phyloP scores from a whole-genome alignment of 106 monocot genomes.

The Acorus calamus region DNA sequence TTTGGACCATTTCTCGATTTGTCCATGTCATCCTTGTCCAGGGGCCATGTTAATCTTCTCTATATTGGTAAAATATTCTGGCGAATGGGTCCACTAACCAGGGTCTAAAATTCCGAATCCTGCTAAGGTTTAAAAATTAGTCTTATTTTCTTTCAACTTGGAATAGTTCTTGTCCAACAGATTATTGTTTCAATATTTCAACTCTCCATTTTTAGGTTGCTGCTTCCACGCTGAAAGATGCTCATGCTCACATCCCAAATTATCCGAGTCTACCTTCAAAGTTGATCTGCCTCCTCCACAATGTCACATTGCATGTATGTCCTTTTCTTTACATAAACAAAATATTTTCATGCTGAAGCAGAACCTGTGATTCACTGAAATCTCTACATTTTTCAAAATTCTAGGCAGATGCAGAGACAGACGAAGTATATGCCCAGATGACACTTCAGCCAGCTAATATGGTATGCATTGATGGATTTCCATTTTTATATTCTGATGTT shows the following conservation, averaged over 20 bases:
- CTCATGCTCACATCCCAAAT: conserved; percentile 56
- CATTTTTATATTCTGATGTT: not conserved
- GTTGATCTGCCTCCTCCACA: conserved; percentile 67
- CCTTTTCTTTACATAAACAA: not conserved
- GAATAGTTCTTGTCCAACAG: too few relatives aligned
- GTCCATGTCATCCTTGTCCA: too few relatives aligned
- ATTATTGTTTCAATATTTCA: too few relatives aligned
- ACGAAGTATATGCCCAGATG: conserved; percentile 91
- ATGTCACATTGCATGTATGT: conserved; percentile 63
- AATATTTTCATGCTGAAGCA: not conserved
- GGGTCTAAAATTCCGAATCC: too few relatives aligned
- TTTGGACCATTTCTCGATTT: too few relatives aligned
- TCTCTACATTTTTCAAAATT: conserved; percentile 2
- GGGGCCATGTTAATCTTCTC: too few relatives aligned
- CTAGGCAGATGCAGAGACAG: conserved; percentile 82
- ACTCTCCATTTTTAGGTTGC: conserved; percentile 48
- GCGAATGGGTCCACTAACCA: too few relatives aligned
- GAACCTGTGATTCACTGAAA: not conserved
- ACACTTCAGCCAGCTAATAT: conserved; percentile 78
- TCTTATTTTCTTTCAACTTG: too few relatives aligned
- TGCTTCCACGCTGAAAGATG: conserved; percentile 74
- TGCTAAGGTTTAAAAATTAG: too few relatives aligned
- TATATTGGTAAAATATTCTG: too few relatives aligned
- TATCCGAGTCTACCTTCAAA: conserved; percentile 82
- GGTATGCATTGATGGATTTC: conserved; percentile 28